phyloP scores from a whole-genome alignment of 768 basidiomycete species.

The Termitomyces sp. region DNA sequence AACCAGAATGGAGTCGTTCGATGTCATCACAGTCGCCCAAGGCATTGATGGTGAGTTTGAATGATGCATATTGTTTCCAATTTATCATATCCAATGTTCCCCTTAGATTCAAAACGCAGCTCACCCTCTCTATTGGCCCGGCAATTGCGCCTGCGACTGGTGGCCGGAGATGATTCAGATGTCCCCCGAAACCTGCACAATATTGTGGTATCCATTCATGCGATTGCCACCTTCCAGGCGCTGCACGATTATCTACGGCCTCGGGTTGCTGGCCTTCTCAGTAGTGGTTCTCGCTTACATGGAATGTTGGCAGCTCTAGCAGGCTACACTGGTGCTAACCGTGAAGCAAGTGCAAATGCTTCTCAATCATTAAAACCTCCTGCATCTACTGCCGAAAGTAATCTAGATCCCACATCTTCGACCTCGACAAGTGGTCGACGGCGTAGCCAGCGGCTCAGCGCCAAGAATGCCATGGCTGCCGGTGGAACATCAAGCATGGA shows the following conservation, averaged over 20 bases:
- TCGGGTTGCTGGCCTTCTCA: slow-evolving; percentile 72
- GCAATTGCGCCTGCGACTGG: slow-evolving; percentile 83
- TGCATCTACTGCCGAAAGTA: slow-evolving; percentile 27
- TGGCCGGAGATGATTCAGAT: slow-evolving; percentile 88
- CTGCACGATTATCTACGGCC: slow-evolving; percentile 95
- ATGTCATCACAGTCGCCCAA: slow-evolving; percentile 87
- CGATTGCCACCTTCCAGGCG: slow-evolving; percentile 97
- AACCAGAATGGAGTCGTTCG: slow-evolving; percentile 93
- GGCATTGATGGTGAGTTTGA: slow-evolving; percentile 67
- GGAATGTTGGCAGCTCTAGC: slow-evolving; percentile 91
- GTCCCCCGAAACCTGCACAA: slow-evolving; percentile 85
- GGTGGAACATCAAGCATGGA: slow-evolving; percentile 13
- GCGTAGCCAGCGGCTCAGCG: slow-evolving; percentile 82
- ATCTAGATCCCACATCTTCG: slow-evolving; percentile 24
- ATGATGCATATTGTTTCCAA: slow-evolving; percentile 2
- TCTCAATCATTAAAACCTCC: slow-evolving; percentile 31
- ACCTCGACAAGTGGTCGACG: slow-evolving; percentile 54
- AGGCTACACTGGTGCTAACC: slow-evolving; percentile 57
- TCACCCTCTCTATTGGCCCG: slow-evolving; percentile 91
- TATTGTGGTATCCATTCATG: slow-evolving; percentile 96
- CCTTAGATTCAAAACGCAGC: slow-evolving; percentile 81
- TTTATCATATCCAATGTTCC: slow-evolving; percentile 2
- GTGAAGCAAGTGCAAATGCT: slow-evolving; percentile 31
- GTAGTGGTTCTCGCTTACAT: slow-evolving; percentile 65
- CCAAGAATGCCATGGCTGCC: slow-evolving; percentile 45